Conservation (phyloP, 2,329 filamentous ascomycete species). For the Neopestalotiopsis clavispora region DNA sequence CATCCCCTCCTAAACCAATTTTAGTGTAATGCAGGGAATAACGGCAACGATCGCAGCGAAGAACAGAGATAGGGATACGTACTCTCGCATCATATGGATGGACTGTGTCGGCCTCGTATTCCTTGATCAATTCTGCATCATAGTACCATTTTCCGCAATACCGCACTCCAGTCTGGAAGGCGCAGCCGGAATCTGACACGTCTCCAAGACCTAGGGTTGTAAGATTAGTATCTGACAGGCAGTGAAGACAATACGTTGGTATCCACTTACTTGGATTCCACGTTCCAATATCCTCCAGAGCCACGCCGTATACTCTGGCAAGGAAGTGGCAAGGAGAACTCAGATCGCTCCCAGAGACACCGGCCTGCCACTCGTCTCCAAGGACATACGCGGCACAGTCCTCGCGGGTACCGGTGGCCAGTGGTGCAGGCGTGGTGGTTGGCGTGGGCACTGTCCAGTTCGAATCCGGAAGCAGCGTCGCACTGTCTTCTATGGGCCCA, state of each 20-base stretch:
- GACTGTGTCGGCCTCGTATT: not conserved
- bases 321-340: not conserved
- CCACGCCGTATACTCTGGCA: not conserved
- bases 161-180: slow-evolving; percentile 15
- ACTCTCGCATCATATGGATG: not conserved
- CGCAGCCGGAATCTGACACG: slow-evolving; percentile 20
- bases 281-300: slow-evolving; percentile 8
- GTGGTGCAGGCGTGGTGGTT: not conserved
- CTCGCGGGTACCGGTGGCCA: not conserved
- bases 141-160: slow-evolving; percentile 20
- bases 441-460: slow-evolving; percentile 21
- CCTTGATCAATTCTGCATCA: not conserved
- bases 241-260: slow-evolving; percentile 19
- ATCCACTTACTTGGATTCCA: slow-evolving; percentile 22
- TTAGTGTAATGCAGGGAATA: too few species aligned
- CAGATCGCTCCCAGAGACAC: not conserved
- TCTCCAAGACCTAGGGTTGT: slow-evolving; percentile 20
- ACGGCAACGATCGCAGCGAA: too few species aligned
- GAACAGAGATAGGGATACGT: not conserved
- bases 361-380: not conserved
- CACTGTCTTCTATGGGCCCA: slow-evolving; percentile 19
- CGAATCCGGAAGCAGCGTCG: slow-evolving; percentile 20
- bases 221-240: slow-evolving; percentile 20
- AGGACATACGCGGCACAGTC: not conserved
- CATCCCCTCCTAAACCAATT: too few species aligned